Percentiles rank a stretch among this genome's conserved stretches.
phyloP scores from a whole-genome alignment of 345 rosid genomes.

The Boechera divaricarpa region DNA sequence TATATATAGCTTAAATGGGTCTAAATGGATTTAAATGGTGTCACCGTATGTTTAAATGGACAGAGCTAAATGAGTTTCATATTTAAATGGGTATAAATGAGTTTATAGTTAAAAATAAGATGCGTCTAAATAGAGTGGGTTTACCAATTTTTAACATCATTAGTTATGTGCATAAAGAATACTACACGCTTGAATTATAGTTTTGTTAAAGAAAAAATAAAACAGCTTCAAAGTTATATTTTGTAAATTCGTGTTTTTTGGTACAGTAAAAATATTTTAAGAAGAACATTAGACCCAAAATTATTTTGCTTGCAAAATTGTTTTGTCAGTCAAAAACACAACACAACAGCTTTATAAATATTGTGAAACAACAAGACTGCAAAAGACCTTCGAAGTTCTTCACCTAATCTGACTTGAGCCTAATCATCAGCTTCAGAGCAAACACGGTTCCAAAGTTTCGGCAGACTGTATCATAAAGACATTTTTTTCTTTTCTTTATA shows the following conservation, averaged over 20 bases:
- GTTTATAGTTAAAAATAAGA: too few relatives aligned
- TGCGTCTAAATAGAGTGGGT: too few relatives aligned
- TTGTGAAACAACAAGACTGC: not conserved
- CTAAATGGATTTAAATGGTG: too few relatives aligned
- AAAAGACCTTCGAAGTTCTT: conserved; percentile 1
- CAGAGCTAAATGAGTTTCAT: too few relatives aligned
- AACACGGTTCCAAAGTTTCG: not conserved
- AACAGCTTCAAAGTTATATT: not conserved
- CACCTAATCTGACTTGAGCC: not conserved
- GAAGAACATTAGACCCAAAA: not conserved
- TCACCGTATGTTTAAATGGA: too few relatives aligned
- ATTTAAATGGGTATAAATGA: too few relatives aligned
- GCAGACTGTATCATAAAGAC: conserved; percentile 17
- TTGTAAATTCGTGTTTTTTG: not conserved
- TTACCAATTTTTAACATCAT: too few relatives aligned
- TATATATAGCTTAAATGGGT: too few relatives aligned
- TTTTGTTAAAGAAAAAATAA: not conserved
- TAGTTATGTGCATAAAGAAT: too few relatives aligned
- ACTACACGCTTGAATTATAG: not conserved
- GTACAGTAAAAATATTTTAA: not conserved
- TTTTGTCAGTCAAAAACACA: not conserved
- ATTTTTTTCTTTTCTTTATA: conserved; percentile 50
- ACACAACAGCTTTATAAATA: not conserved
- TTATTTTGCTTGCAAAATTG: not conserved
- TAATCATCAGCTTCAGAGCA: conserved; percentile 12